These are phyloP conservation scores for Sugiyamaella neomexicana DNA, from an alignment of 1,139 yeast species.

Conservation along the genomic window DNA sequence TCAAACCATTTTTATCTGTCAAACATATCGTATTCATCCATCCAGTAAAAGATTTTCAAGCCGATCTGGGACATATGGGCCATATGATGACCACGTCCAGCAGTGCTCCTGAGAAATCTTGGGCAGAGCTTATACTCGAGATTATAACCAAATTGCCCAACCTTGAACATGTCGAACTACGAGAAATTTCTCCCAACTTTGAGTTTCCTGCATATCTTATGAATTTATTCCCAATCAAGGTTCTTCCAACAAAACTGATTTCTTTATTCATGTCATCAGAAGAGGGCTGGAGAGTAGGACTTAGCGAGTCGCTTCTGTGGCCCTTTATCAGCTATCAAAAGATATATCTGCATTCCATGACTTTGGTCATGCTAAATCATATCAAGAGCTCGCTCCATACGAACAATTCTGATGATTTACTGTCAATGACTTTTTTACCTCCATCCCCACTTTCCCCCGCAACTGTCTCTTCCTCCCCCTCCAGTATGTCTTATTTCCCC, in stretches of 20 bases:
- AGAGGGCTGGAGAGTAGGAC: conserved; percentile 18
- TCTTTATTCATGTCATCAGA: conserved; percentile 18
- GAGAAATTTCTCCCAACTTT: conserved; percentile 26
- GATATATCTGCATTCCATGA: conserved; percentile 13
- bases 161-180: conserved; percentile 22
- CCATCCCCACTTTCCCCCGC: conserved; percentile 11
- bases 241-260: conserved; percentile 7
- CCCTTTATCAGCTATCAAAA: conserved; percentile 16
- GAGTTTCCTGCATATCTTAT: conserved; percentile 14
- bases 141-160: conserved; percentile 23
- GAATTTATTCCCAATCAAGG: conserved; percentile 9
- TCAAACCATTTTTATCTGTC: neutral
- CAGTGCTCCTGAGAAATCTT: conserved; percentile 19
- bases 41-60: conserved; percentile 11
- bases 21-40: conserved; percentile 13
- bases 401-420: neutral
- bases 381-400: neutral
- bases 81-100: conserved; percentile 15
- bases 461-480: conserved; percentile 7
- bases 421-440: neutral
- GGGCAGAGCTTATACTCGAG: conserved; percentile 26
- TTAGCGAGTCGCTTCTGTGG: conserved; percentile 16
- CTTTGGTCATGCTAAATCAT: conserved; percentile 4
- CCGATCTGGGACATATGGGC: conserved; percentile 14
- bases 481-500: conserved; percentile 2